Conservation (phyloP, 1,284 basidiomycete genomes). For the Irpex sp. region DNA sequence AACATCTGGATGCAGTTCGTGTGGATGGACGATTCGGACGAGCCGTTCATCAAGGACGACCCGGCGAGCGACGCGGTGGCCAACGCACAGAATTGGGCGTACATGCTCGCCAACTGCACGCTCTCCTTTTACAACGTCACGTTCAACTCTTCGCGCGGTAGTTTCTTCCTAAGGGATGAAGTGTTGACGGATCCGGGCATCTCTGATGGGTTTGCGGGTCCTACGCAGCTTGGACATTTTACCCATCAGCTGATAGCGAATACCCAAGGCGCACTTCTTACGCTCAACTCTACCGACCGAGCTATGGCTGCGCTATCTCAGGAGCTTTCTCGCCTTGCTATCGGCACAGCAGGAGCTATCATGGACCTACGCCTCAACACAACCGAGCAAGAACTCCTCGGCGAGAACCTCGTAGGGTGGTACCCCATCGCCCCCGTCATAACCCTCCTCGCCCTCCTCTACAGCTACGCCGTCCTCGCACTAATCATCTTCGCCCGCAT, state of each 20-base stretch:
- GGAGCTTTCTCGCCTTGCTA: background rate
- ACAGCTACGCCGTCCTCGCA: background rate
- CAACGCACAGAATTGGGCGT: background rate
- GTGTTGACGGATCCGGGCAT: background rate
- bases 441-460: background rate
- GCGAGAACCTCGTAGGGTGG: background rate
- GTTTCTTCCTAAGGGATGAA: background rate
- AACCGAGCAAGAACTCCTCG: background rate
- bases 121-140: background rate
- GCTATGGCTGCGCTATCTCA: background rate
- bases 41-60: background rate
- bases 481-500: background rate
- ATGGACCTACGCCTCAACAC: background rate
- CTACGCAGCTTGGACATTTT: background rate
- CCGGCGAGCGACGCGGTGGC: background rate
- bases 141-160: background rate
- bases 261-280: background rate
- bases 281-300: background rate
- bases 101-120: background rate
- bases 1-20: background rate
- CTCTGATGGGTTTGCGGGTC: background rate
- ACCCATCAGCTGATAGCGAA: background rate
- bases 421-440: background rate
- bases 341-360: background rate
- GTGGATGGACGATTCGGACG: background rate